phyloP scores from a whole-genome alignment of 495 filamentous ascomycete genomes.

The Entonaema liquescens region DNA sequence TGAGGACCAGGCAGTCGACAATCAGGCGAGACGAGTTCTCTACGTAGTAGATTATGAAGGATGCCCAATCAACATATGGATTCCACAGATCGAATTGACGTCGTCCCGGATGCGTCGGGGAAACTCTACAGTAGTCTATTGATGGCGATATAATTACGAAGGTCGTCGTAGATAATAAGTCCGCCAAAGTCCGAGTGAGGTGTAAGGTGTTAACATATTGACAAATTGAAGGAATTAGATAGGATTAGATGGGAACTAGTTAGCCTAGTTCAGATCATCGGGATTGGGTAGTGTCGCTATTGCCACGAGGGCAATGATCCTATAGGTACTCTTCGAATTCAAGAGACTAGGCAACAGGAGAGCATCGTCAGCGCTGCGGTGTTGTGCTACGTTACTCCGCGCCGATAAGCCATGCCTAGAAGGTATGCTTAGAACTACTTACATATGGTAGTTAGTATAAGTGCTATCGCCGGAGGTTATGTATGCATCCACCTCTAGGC shows the following conservation, averaged over 20 bases:
- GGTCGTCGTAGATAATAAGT: slow-evolving; percentile 26
- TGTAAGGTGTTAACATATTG: slow-evolving; percentile 11
- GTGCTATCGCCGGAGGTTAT: background rate
- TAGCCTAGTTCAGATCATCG: slow-evolving; percentile 13
- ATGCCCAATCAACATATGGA: slow-evolving; percentile 7
- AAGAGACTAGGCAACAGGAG: slow-evolving; percentile 30
- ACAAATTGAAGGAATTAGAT: slow-evolving; percentile 9
- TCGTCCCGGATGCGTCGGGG: slow-evolving; percentile 37
- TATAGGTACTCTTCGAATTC: slow-evolving; percentile 13
- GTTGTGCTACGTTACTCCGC: slow-evolving; percentile 7
- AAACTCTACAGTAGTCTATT: slow-evolving; percentile 10
- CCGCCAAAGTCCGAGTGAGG: slow-evolving; percentile 36
- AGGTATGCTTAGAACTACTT: background rate
- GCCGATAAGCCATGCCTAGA: background rate
- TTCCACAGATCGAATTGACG: slow-evolving; percentile 13
- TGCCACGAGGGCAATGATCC: slow-evolving; percentile 1
- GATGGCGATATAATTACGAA: slow-evolving; percentile 1
- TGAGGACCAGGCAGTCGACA: background rate
- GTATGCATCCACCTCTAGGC: background rate
- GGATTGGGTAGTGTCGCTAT: slow-evolving; percentile 17
- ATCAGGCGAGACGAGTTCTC: slow-evolving; percentile 3
- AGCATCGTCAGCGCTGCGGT: slow-evolving; percentile 31
- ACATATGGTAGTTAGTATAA: background rate
- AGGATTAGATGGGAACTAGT: background rate
- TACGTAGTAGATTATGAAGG: background rate